These are phyloP conservation scores for Lophium mytilinum DNA, from an alignment of 495 filamentous ascomycete species.

Conservation along the genomic window DNA sequence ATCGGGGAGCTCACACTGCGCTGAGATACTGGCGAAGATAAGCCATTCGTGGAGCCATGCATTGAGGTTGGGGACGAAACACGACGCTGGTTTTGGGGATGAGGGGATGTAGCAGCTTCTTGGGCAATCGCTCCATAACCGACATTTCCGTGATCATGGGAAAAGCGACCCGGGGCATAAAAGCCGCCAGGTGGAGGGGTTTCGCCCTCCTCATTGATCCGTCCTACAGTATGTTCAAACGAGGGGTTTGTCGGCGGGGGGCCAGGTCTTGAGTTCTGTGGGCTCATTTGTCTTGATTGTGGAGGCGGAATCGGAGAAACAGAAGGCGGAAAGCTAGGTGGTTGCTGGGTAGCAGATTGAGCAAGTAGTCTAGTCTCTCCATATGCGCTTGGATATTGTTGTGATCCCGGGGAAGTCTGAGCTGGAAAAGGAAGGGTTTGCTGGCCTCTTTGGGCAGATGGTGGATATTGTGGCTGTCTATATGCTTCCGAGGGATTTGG, in stretches of 20 bases:
- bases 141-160: background rate
- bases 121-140: background rate
- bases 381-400: slow-evolving; percentile 10
- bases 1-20: slow-evolving; percentile 12
- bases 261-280: background rate
- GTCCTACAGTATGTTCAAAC: background rate
- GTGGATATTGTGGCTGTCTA: no score
- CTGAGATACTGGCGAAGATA: slow-evolving; percentile 8
- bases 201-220: background rate
- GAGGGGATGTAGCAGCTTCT: background rate
- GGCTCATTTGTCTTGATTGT: background rate
- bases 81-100: background rate
- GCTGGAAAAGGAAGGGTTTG: background rate
- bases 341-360: slow-evolving; percentile 3
- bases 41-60: background rate
- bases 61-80: slow-evolving; percentile 10
- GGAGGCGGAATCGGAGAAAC: background rate
- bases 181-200: slow-evolving; percentile 9
- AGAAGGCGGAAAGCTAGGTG: background rate
- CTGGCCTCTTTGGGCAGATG: background rate
- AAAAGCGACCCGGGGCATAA: slow-evolving; percentile 3
- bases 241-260: background rate
- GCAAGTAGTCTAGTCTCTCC: slow-evolving; percentile 12
- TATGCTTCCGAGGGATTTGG: no score
- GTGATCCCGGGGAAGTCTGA: background rate